Conservation (phyloP, 148 eudicot genomes). For the Chenopodium suecicum region DNA sequence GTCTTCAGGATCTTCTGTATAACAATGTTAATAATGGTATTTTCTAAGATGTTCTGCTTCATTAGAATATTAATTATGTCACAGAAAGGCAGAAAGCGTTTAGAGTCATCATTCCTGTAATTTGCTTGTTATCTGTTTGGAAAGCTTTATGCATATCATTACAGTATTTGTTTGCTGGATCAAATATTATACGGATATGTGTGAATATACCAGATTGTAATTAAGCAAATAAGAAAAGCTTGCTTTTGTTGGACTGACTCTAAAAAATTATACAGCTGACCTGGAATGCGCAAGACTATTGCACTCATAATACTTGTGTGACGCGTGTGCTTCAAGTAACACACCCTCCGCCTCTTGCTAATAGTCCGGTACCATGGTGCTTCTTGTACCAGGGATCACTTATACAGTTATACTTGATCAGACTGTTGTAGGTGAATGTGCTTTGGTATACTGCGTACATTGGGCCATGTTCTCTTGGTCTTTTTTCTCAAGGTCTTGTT, state of each 20-base stretch:
- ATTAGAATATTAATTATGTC: neutral
- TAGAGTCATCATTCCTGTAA: neutral
- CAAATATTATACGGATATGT: neutral
- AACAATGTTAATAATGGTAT: neutral
- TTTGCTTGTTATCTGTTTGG: neutral
- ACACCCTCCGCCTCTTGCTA: too few relatives aligned
- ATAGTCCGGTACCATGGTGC: too few relatives aligned
- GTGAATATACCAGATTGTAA: neutral
- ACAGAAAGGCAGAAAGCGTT: neutral
- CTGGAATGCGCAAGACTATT: too few relatives aligned
- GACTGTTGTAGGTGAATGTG: too few relatives aligned
- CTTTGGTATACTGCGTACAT: too few relatives aligned
- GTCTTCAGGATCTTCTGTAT: neutral
- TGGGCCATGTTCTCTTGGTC: too few relatives aligned
- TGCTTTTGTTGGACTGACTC: neutral
- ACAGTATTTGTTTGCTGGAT: neutral
- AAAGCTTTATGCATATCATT: neutral
- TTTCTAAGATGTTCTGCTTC: slow-evolving; percentile 24
- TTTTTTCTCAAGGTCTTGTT: too few relatives aligned
- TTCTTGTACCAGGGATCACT: too few relatives aligned
- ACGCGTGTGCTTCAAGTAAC: too few relatives aligned
- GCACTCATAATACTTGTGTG: too few relatives aligned
- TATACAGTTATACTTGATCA: too few relatives aligned
- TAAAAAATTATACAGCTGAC: too few relatives aligned
- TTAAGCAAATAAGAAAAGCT: neutral